phyloP scores from a whole-genome alignment of 2,329 filamentous ascomycete species.

The Westerdykella sp. region DNA sequence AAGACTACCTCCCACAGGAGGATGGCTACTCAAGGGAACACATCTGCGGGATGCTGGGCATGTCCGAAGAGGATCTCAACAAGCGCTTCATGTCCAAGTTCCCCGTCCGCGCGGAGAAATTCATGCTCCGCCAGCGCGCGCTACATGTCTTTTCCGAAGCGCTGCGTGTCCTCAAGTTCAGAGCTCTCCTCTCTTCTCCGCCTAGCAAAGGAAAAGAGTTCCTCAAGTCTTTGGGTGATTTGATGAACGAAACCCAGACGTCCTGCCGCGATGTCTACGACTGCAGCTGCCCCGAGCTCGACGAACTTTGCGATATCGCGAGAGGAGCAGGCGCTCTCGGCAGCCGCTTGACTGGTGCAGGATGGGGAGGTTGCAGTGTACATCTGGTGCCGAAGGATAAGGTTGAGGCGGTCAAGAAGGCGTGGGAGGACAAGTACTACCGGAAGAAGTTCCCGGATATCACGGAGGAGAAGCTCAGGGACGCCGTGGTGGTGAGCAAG shows the following conservation, averaged over 20 bases:
- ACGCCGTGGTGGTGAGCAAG: constrained; percentile 82
- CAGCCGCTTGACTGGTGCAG: constrained; percentile 81
- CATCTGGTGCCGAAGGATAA: constrained; percentile 83
- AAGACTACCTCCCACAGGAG: constrained; percentile 66
- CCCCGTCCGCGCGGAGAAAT: constrained; percentile 78
- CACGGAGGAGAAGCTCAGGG: constrained; percentile 64
- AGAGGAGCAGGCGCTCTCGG: constrained; percentile 73
- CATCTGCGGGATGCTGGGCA: constrained; percentile 64
- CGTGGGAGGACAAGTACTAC: constrained; percentile 79
- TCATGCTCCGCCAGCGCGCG: constrained; percentile 81
- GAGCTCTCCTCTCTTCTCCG: constrained; percentile 58
- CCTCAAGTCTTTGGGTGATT: constrained; percentile 64
- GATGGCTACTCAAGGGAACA: constrained; percentile 86
- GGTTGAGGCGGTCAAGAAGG: constrained; percentile 68
- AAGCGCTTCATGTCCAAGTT: constrained; percentile 78
- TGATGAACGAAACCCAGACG: constrained; percentile 85
- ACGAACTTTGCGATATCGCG: constrained; percentile 77
- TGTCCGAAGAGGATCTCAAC: constrained; percentile 66
- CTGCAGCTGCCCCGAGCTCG: constrained; percentile 88
- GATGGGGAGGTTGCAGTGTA: constrained; percentile 95
- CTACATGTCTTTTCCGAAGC: constrained; percentile 90
- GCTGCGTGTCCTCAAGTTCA: constrained; percentile 76
- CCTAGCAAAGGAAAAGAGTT: constrained; percentile 53
- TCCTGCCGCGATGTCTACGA: constrained; percentile 85
- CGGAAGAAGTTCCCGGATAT: constrained; percentile 61